These are phyloP conservation scores for Mycena galopus DNA, from an alignment of 768 basidiomycete species.

Conservation along the genomic window DNA sequence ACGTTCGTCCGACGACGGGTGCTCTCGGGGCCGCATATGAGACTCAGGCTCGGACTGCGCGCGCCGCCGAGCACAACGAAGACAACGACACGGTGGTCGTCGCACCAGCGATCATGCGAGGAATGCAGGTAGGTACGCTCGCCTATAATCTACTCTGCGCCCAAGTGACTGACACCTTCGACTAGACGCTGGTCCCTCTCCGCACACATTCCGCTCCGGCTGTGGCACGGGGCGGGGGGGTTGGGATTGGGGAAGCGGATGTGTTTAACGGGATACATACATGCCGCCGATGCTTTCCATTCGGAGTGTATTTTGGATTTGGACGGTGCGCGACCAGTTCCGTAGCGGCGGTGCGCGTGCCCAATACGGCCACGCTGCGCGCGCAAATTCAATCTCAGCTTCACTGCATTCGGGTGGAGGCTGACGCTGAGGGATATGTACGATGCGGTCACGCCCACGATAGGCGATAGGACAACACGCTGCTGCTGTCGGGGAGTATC, in stretches of 20 bases:
- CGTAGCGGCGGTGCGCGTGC: slow-evolving; percentile 46
- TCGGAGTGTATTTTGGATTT: neutral
- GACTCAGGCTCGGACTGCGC: no score
- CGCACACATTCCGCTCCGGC: slow-evolving; percentile 76
- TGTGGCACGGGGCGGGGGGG: neutral
- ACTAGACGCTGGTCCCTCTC: slow-evolving; percentile 71
- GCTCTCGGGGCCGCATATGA: slow-evolving; percentile 56
- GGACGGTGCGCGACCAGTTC: slow-evolving; percentile 44
- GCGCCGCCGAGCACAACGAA: slow-evolving; percentile 38
- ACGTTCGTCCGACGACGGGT: no score
- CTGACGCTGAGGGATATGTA: slow-evolving; percentile 57
- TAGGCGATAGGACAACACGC: slow-evolving; percentile 33
- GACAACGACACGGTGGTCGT: slow-evolving; percentile 36
- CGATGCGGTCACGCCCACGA: slow-evolving; percentile 54
- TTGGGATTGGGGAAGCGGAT: no score
- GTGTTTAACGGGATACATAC: slow-evolving; percentile 69
- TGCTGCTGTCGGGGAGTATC: slow-evolving; percentile 59
- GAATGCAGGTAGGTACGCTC: slow-evolving; percentile 48
- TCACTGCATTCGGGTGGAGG: slow-evolving; percentile 51
- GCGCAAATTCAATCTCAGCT: slow-evolving; percentile 55
- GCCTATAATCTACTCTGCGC: neutral
- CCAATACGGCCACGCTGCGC: slow-evolving; percentile 46
- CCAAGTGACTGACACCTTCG: slow-evolving; percentile 68
- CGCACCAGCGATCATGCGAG: slow-evolving; percentile 51
- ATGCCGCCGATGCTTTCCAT: no score